Percentiles rank a stretch among this genome's conserved stretches.
Evolutionary conservation across 176 grass and related monocot species (phyloP).

Genomic region (maize (Zea mays)): DNA sequence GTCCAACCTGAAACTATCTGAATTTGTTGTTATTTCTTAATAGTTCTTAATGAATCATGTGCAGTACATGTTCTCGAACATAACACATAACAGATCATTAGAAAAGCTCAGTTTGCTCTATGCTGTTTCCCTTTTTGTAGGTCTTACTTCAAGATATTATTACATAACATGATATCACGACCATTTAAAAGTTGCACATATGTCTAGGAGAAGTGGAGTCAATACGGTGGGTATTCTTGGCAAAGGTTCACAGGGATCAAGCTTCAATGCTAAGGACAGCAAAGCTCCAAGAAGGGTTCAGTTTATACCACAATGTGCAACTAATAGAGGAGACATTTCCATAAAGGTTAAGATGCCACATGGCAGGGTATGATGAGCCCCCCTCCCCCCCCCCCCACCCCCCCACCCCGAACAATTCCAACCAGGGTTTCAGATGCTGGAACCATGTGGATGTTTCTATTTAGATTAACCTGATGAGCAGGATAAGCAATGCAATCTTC

Average conservation of each 20-base stretch:
- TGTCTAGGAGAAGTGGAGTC: not conserved
- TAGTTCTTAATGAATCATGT: not conserved
- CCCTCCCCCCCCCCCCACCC: too few species aligned
- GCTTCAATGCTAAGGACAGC: not conserved
- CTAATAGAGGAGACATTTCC: not conserved
- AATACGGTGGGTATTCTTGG: not conserved
- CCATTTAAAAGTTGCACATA: constrained; percentile 2
- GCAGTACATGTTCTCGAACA: not conserved
- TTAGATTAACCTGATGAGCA: not conserved
- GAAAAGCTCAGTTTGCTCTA: not conserved
- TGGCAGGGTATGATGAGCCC: not conserved
- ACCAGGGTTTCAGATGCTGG: constrained; percentile 6
- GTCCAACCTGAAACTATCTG: not conserved
- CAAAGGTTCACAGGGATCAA: not conserved
- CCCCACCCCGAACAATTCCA: not conserved
- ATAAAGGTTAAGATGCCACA: not conserved
- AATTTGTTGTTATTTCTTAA: not conserved
- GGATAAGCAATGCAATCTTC: constrained; percentile 7
- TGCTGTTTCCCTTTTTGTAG: not conserved
- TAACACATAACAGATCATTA: not conserved
- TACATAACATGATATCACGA: not conserved
- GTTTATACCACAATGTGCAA: not conserved
- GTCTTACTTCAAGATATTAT: not conserved
- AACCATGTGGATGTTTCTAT: too few species aligned
- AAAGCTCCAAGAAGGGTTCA: constrained; percentile 23